Evolutionary conservation across 2,329 filamentous ascomycete species (phyloP), one percentile per base, ranked within the genome.

Genomic region (Alternaria infectoria): DNA sequence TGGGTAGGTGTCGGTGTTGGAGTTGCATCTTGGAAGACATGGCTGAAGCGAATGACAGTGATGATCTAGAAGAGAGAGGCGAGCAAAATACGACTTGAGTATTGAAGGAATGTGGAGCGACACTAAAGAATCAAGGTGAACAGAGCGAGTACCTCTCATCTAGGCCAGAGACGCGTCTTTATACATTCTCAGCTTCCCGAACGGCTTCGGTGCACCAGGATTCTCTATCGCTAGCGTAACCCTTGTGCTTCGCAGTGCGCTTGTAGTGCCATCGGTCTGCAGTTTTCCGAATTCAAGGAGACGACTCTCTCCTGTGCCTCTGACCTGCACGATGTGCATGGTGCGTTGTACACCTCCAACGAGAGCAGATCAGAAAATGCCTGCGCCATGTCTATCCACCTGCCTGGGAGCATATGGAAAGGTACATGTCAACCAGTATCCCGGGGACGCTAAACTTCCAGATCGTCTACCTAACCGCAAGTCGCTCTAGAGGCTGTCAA

Each of bases 261-360:
- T 69, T 72, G 66, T 73, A 64, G 57, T 65, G 67, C 65, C 60
- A 54, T 54, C 59, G 36, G 56, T 62, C 36, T 54, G 62, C 60
- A 69, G 45, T 57, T 23, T 62, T 63, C 65, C 60, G 52, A 55
- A 54, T 40, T 62, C 47, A 63, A 68, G 64, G 56, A 68, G 32
- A 65, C 64, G 55, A 61, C 54, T 57, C 55, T 50, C 49, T 60
- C 63, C 47, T 55, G 36, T 40, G 52, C 50, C 44, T 52, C 54
- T 12, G 59, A 46, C 44, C 55, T 65, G 61, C 61, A 56, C 28
- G 32, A 28, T 52, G 32, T 54, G 44, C 61, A 61, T 54, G 51
- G 55, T 12, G 40, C 56, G 23, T 57, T 26, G 64, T 63, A 54
- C 62, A 59, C 55, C 26, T 40, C 54, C 36, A 21, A 32, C 32